A percentile compares a stretch with the other conserved stretches of the same genome.
Conservation (phyloP, 495 filamentous ascomycete genomes). For the Glarea lozoyensis region DNA sequence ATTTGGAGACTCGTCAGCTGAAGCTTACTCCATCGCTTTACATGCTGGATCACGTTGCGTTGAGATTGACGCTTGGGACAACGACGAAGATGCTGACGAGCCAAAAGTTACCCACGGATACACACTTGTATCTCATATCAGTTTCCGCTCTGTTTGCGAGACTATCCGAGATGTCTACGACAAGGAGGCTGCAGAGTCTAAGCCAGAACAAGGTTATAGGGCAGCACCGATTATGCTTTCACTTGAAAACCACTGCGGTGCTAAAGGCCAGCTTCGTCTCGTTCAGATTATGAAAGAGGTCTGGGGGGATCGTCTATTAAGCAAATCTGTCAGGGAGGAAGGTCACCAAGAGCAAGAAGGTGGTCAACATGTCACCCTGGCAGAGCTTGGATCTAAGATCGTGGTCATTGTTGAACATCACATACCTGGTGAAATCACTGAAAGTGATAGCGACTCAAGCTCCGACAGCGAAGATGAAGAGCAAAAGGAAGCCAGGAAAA, state of each 20-base stretch:
- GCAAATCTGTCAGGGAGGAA: slow-evolving; percentile 32
- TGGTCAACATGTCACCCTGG: slow-evolving; percentile 31
- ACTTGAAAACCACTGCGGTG: slow-evolving; percentile 44
- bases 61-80: slow-evolving; percentile 51
- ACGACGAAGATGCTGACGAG: slow-evolving; percentile 35
- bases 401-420: slow-evolving; percentile 48
- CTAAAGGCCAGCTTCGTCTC: slow-evolving; percentile 36
- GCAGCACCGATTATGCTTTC: slow-evolving; percentile 43
- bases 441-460: slow-evolving; percentile 18
- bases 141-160: slow-evolving; percentile 43
- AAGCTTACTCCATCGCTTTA: slow-evolving; percentile 39
- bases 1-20: slow-evolving; percentile 33
- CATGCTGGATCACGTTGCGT: slow-evolving; percentile 42
- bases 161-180: slow-evolving; percentile 40
- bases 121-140: slow-evolving; percentile 44
- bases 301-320: slow-evolving; percentile 40
- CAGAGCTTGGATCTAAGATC: slow-evolving; percentile 40
- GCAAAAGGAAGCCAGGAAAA: slow-evolving; percentile 27
- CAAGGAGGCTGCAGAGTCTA: slow-evolving; percentile 27
- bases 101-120: slow-evolving; percentile 49
- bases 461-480: slow-evolving; percentile 30
- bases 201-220: slow-evolving; percentile 22
- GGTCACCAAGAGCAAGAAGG: slow-evolving; percentile 32
- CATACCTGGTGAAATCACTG: slow-evolving; percentile 26
- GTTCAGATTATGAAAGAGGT: slow-evolving; percentile 45